phyloP scores from a whole-genome alignment of 768 basidiomycete species.

The Dentipellis sp. region DNA sequence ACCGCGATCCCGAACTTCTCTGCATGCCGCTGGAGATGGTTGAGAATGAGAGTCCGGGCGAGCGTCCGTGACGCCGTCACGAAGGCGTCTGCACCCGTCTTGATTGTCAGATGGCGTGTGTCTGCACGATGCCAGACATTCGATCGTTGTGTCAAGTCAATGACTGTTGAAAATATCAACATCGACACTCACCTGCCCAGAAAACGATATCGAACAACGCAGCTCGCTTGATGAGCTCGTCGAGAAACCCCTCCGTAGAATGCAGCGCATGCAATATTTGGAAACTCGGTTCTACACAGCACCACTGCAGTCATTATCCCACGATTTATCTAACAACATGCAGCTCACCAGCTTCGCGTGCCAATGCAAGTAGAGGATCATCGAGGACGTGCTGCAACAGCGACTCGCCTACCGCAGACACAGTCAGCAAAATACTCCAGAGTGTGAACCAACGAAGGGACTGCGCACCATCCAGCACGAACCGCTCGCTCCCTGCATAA shows the following conservation, averaged over 20 bases:
- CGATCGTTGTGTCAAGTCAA: too few species aligned
- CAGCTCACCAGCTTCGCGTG: conserved; percentile 31
- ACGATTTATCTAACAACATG: neutral
- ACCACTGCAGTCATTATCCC: neutral
- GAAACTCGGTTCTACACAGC: conserved; percentile 38
- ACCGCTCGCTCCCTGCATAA: conserved; percentile 59
- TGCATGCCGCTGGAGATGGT: conserved; percentile 28
- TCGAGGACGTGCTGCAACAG: conserved; percentile 49
- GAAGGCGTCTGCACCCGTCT: conserved; percentile 27
- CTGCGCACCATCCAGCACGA: conserved; percentile 52
- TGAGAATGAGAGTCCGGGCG: conserved; percentile 41
- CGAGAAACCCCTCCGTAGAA: conserved; percentile 41
- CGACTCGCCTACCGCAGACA: conserved; percentile 41
- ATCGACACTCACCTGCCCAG: conserved; percentile 36
- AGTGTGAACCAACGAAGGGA: neutral
- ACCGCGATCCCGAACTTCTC: conserved; percentile 30
- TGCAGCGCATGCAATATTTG: conserved; percentile 57
- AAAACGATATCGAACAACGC: conserved; percentile 58
- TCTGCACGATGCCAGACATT: conserved; percentile 22
- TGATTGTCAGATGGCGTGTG: conserved; percentile 32
- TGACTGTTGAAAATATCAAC: too few species aligned
- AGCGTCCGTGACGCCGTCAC: conserved; percentile 38
- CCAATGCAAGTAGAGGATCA: conserved; percentile 53
- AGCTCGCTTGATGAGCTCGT: conserved; percentile 37
- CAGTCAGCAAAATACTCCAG: neutral